Evolutionary conservation across 805 yeast genomes (phyloP).

Genomic region (Wickerhamiella sergipiensis): DNA sequence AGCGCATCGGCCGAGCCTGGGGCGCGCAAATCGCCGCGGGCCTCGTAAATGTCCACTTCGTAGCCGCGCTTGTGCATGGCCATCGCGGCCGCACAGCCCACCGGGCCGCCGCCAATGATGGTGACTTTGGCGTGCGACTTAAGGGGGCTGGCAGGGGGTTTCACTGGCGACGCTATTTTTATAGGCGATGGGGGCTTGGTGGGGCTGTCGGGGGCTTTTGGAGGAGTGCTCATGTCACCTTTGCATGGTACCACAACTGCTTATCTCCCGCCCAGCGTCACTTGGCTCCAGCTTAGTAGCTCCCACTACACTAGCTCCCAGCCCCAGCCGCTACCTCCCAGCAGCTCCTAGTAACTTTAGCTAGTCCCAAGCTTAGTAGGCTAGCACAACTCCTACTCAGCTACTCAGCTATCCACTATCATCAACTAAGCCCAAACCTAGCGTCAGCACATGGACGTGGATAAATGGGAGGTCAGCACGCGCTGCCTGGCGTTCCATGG

Average conservation of each 20-base stretch:
- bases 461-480: slow-evolving; percentile 12
- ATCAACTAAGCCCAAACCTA: too few relatives aligned
- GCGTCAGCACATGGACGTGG: not conserved
- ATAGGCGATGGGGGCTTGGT: not conserved
- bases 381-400: too few relatives aligned
- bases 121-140: slow-evolving; percentile 8
- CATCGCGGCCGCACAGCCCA: slow-evolving; percentile 75
- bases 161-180: not conserved
- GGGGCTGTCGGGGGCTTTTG: not conserved
- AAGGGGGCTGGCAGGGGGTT: not conserved
- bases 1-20: not conserved
- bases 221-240: not conserved
- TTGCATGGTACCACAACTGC: too few relatives aligned
- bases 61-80: slow-evolving; percentile 64
- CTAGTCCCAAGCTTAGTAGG: too few relatives aligned
- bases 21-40: slow-evolving; percentile 53
- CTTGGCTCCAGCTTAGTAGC: too few relatives aligned
- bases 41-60: slow-evolving; percentile 57
- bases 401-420: too few relatives aligned
- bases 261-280: too few relatives aligned
- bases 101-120: slow-evolving; percentile 80
- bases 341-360: too few relatives aligned
- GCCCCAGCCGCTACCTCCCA: too few relatives aligned
- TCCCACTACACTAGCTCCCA: too few relatives aligned
- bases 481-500: slow-evolving; percentile 76